Evolutionary conservation across 352 stramenopile genomes (phyloP).

Genomic region (Pythium sukuiense): DNA sequence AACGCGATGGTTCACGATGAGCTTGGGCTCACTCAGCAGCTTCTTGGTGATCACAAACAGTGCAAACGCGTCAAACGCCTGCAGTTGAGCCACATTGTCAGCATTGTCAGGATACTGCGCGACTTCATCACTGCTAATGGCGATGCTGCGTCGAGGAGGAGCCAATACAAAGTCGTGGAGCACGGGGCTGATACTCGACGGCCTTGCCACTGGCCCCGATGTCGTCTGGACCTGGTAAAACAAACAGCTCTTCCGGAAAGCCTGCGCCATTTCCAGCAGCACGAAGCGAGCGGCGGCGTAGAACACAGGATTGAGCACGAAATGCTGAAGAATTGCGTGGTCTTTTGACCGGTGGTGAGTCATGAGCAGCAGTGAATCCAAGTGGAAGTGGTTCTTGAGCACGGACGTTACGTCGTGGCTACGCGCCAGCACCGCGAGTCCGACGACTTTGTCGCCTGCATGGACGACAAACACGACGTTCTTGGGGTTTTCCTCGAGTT

Average conservation of each 20-base stretch:
- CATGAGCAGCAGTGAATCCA: constrained; percentile 53
- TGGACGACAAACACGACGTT: constrained; percentile 41
- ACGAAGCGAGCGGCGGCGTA: constrained; percentile 37
- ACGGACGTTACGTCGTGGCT: constrained; percentile 29
- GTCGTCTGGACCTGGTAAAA: constrained; percentile 26
- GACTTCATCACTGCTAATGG: constrained; percentile 42
- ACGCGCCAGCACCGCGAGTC: constrained; percentile 26
- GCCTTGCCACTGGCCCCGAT: constrained; percentile 19
- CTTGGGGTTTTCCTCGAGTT: constrained; percentile 51
- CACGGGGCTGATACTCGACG: constrained; percentile 32
- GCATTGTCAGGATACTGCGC: constrained; percentile 51
- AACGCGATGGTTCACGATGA: constrained; percentile 78
- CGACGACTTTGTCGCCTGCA: constrained; percentile 25
- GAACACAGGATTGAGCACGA: constrained; percentile 66
- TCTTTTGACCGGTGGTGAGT: constrained; percentile 52
- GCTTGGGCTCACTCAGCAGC: constrained; percentile 85
- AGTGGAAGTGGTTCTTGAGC: constrained; percentile 40
- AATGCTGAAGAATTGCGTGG: constrained; percentile 43
- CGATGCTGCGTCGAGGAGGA: constrained; percentile 50
- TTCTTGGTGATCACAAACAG: constrained; percentile 88
- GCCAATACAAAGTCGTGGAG: constrained; percentile 66
- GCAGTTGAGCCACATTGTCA: constrained; percentile 20
- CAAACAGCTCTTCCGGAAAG: constrained; percentile 49
- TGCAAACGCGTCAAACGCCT: constrained; percentile 42
- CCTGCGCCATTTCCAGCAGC: constrained; percentile 54